Percentiles rank a stretch among this genome's conserved stretches.
Evolutionary conservation across 805 yeast species (phyloP).

Genomic region (Debaryomyces hansenii): DNA sequence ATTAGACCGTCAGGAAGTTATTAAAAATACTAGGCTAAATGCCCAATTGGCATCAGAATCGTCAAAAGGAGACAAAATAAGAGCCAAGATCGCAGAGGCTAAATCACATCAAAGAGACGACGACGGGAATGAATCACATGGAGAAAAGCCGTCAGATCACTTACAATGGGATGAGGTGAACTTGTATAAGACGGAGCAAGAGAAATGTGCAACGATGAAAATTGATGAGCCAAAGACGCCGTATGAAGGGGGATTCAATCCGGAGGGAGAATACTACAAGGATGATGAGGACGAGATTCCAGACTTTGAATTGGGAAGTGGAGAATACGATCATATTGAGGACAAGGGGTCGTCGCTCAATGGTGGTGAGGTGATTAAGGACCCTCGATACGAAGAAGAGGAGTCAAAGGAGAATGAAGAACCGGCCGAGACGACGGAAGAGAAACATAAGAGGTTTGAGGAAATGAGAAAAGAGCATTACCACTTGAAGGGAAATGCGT

Average conservation of each 20-base stretch:
- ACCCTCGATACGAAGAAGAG: constrained; percentile 17
- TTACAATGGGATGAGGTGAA: constrained; percentile 87
- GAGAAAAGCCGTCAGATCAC: constrained; percentile 28
- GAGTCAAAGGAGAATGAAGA: constrained; percentile 37
- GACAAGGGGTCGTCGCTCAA: constrained; percentile 26
- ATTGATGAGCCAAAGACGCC: constrained; percentile 97
- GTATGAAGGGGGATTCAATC: constrained; percentile 85
- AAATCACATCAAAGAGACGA: constrained; percentile 21
- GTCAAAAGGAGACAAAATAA: constrained; percentile 45
- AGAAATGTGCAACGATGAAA: constrained; percentile 70
- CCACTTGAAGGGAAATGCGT: constrained; percentile 53
- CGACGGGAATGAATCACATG: constrained; percentile 1
- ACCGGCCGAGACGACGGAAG: constrained; percentile 50
- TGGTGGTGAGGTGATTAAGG: constrained; percentile 42
- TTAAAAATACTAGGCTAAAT: constrained; percentile 75
- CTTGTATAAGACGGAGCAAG: constrained; percentile 69
- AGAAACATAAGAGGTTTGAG: constrained; percentile 68
- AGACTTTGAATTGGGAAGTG: constrained; percentile 57
- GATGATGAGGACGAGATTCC: constrained; percentile 65
- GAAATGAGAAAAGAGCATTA: constrained; percentile 80
- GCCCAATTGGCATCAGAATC: constrained; percentile 49
- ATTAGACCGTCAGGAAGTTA: constrained; percentile 68
- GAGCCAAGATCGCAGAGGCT: constrained; percentile 44
- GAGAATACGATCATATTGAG: constrained; percentile 42
- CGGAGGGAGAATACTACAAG: constrained; percentile 74